Conservation (phyloP, 2,329 filamentous ascomycete species). For the Zymoseptoria passerinii region DNA sequence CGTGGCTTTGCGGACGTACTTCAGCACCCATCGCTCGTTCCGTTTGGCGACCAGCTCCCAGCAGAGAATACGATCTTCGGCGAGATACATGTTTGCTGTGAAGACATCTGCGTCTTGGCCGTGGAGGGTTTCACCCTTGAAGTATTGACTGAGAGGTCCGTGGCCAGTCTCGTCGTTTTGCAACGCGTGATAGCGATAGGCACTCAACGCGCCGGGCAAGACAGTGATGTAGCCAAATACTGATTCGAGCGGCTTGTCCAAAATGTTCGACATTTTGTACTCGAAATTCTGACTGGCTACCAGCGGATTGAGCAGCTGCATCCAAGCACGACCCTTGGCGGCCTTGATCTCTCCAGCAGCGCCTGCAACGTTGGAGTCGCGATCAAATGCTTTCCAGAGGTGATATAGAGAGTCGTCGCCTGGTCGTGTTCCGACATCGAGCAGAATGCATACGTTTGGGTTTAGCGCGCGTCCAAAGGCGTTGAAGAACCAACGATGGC, state of each 20-base stretch:
- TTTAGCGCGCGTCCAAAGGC: conserved; percentile 88
- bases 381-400: conserved; percentile 97
- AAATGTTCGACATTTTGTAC: conserved; percentile 99
- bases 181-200: conserved; percentile 89
- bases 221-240: conserved; percentile 99
- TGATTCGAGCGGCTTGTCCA: conserved; percentile 93
- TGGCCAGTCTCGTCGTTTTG: conserved; percentile 96
- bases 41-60: conserved; percentile 95
- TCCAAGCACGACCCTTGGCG: conserved; percentile 78
- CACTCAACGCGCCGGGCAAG: conserved; percentile 85
- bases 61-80: conserved; percentile 81
- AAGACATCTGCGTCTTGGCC: conserved; percentile 95
- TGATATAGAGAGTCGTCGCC: conserved; percentile 89
- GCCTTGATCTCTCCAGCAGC: conserved; percentile 97
- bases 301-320: conserved; percentile 81
- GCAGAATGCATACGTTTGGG: conserved; percentile 91
- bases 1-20: conserved; percentile 93
- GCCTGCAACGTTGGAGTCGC: conserved; percentile 92
- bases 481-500: conserved; percentile 98
- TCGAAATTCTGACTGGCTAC: conserved; percentile 98
- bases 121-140: conserved; percentile 96
- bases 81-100: conserved; percentile 92
- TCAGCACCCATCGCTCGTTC: conserved; percentile 90
- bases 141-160: conserved; percentile 93
- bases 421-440: conserved; percentile 92